Conservation (phyloP, 2,329 filamentous ascomycete genomes). For the Acrocalymma vagum region DNA sequence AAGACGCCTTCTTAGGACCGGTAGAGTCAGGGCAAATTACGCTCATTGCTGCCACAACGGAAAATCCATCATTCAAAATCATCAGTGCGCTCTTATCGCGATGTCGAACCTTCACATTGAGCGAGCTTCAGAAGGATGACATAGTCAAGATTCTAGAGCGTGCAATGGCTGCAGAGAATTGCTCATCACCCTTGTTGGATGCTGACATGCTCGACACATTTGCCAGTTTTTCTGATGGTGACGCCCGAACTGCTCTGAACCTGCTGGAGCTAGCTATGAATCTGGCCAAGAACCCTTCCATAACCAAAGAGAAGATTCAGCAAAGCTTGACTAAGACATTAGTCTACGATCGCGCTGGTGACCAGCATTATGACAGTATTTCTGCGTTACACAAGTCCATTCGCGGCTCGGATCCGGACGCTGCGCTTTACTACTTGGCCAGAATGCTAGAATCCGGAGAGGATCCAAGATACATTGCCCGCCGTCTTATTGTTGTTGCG, state of each 20-base stretch:
- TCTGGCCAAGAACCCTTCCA: constrained; percentile 69
- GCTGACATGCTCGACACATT: constrained; percentile 82
- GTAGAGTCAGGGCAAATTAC: constrained; percentile 92
- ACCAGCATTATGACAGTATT: constrained; percentile 98
- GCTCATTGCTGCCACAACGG: constrained; percentile 92
- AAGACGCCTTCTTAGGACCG: constrained; percentile 92
- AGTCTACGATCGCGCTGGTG: constrained; percentile 92
- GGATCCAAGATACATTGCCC: constrained; percentile 90
- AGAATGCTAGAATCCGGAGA: constrained; percentile 96
- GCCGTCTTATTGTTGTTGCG: constrained; percentile 92
- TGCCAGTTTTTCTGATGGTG: constrained; percentile 86
- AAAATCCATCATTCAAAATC: constrained; percentile 95
- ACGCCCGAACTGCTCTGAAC: constrained; percentile 91
- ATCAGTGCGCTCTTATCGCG: constrained; percentile 86
- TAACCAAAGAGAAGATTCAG: constrained; percentile 82
- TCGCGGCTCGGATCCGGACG: constrained; percentile 85
- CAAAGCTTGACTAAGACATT: constrained; percentile 86
- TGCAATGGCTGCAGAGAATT: constrained; percentile 71
- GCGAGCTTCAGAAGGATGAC: constrained; percentile 76
- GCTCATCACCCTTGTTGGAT: constrained; percentile 71
- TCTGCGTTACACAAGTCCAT: constrained; percentile 97
- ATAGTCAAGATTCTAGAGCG: constrained; percentile 77
- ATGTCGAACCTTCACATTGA: constrained; percentile 88
- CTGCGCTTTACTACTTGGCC: constrained; percentile 90
- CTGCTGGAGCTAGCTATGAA: constrained; percentile 89